Evolutionary conservation across 139 green algal species (phyloP).

Genomic region (Closterium sp.): DNA sequence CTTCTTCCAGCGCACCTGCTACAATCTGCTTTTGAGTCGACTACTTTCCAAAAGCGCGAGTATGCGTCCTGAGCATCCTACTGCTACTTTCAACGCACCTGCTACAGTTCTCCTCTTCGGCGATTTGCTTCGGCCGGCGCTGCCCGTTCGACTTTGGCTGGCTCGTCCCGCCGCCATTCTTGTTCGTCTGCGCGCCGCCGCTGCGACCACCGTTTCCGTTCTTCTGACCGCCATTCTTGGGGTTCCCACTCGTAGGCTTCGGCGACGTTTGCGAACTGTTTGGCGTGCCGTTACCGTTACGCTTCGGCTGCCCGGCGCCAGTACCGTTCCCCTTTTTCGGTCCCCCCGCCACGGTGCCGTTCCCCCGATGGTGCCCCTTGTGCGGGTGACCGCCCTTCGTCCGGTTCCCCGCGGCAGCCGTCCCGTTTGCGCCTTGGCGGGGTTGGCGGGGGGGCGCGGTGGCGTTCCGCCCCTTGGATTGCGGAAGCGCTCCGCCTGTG

Average conservation of each 20-base stretch:
- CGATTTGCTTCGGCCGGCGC: background rate
- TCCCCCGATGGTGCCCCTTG: too few species aligned
- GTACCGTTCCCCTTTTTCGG: too few species aligned
- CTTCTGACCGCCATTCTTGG: background rate
- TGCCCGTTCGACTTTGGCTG: background rate
- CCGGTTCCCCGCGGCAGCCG: background rate
- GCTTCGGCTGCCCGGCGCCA: too few species aligned
- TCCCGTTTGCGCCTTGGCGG: background rate
- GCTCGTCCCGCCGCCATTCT: background rate
- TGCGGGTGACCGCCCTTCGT: too few species aligned
- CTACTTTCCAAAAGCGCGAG: too few species aligned
- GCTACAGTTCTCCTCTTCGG: background rate
- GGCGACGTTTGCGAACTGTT: background rate
- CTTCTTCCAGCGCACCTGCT: too few species aligned
- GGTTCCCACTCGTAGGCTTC: background rate
- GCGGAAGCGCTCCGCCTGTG: background rate
- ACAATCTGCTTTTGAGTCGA: too few species aligned
- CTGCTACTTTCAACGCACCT: background rate
- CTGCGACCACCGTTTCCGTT: background rate
- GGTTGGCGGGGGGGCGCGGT: background rate
- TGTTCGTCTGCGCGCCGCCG: background rate
- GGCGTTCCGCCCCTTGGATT: background rate
- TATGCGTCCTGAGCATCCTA: too few species aligned
- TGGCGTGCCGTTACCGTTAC: too few species aligned
- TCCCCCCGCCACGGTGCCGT: too few species aligned